Evolutionary conservation across 805 yeast genomes (phyloP).

Genomic region (Zygosaccharomyces gambellarensis): DNA sequence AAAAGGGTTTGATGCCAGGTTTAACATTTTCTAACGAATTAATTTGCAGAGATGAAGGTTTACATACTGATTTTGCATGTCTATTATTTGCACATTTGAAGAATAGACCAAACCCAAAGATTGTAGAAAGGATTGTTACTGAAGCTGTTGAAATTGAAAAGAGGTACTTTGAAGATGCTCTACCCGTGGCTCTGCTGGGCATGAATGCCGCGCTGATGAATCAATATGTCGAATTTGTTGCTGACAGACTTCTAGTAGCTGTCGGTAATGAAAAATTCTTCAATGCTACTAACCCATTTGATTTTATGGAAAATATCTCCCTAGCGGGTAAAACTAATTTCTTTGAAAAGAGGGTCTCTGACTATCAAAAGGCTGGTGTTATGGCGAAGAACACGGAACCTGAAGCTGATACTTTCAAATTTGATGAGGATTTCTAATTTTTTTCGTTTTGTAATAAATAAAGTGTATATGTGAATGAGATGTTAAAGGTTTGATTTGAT

Average conservation of each 20-base stretch:
- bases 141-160: conserved; percentile 95
- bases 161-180: conserved; percentile 90
- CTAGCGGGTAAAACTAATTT: conserved; percentile 98
- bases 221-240: conserved; percentile 96
- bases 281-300: conserved; percentile 91
- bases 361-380: conserved; percentile 99
- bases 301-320: conserved; percentile 98
- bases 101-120: conserved; percentile 75
- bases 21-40: conserved; percentile 95
- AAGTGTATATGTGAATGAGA: not conserved
- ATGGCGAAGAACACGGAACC: conserved; percentile 65
- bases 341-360: conserved; percentile 98
- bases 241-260: conserved; percentile 89
- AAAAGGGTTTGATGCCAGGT: conserved; percentile 99
- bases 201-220: conserved; percentile 93
- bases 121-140: conserved; percentile 80
- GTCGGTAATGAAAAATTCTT: conserved; percentile 86
- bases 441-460: conserved; percentile 1
- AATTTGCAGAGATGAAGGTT: conserved; percentile 97
- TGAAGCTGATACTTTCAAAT: conserved; percentile 59
- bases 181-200: conserved; percentile 89
- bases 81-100: conserved; percentile 86
- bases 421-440: conserved; percentile 87
- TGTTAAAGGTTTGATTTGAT: not conserved
- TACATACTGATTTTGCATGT: conserved; percentile 98